These are phyloP conservation scores for Prunus salicina DNA, from an alignment of 306 rosid species.

Conservation along the genomic window DNA sequence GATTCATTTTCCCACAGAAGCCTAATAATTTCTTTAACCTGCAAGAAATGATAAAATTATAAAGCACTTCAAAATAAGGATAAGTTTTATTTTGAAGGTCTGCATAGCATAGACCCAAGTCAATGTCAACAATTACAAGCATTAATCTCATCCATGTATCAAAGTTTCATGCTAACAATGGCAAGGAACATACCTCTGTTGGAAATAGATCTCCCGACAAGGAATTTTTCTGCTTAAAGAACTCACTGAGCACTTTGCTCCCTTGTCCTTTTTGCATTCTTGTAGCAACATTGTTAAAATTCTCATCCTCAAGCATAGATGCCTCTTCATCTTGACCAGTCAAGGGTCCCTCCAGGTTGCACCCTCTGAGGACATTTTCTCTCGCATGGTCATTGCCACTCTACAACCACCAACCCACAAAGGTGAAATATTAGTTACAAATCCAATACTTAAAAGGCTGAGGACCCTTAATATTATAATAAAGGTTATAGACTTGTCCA, in stretches of 20 bases:
- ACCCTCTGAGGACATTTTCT: slow-evolving; percentile 45
- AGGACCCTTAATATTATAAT: neutral
- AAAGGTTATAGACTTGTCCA: neutral
- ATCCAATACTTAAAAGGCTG: slow-evolving; percentile 14
- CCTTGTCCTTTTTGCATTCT: slow-evolving; percentile 23
- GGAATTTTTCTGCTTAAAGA: slow-evolving; percentile 29
- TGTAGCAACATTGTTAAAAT: slow-evolving; percentile 22
- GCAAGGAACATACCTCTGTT: slow-evolving; percentile 53
- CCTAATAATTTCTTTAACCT: slow-evolving; percentile 57
- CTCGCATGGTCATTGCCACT: slow-evolving; percentile 29
- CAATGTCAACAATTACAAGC: neutral
- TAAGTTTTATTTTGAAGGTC: neutral
- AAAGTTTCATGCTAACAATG: neutral
- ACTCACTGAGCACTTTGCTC: slow-evolving; percentile 25
- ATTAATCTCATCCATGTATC: neutral
- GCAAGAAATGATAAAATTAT: slow-evolving; percentile 16
- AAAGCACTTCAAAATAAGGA: neutral
- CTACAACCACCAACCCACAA: slow-evolving; percentile 46
- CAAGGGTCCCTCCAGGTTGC: slow-evolving; percentile 20
- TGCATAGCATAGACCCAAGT: neutral
- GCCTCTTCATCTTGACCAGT: slow-evolving; percentile 22
- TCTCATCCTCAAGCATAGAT: slow-evolving; percentile 38
- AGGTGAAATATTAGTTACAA: slow-evolving; percentile 23
- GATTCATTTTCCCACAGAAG: slow-evolving; percentile 75
- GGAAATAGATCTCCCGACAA: slow-evolving; percentile 65